A percentile compares a stretch with the other conserved stretches of the same genome.
phyloP scores from a whole-genome alignment of 306 rosid species.

The Pyrus betulifolia region DNA sequence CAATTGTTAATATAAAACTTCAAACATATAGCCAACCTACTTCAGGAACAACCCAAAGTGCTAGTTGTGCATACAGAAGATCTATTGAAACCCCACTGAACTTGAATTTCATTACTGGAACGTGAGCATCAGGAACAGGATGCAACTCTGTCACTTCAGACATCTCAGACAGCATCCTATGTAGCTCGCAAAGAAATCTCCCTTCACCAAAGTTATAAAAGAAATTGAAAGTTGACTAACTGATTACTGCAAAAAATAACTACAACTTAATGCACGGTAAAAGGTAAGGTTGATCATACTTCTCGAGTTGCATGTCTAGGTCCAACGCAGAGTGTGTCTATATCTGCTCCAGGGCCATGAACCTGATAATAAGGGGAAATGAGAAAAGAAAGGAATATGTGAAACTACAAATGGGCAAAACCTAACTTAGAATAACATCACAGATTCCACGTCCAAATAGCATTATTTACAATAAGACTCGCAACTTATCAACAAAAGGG shows the following conservation, averaged over 20 bases:
- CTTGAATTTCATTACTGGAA: conserved; percentile 78
- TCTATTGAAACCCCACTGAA: conserved; percentile 80
- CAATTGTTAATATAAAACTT: neutral
- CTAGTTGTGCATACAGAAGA: conserved; percentile 84
- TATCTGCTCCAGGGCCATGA: conserved; percentile 98
- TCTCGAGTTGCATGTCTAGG: conserved; percentile 95
- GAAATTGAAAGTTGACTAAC: conserved; percentile 11
- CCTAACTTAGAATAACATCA: neutral
- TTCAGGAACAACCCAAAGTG: conserved; percentile 91
- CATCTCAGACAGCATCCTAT: conserved; percentile 73
- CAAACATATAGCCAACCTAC: conserved; percentile 38
- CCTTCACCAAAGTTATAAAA: conserved; percentile 41
- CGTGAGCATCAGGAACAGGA: conserved; percentile 97
- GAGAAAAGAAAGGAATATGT: neutral
- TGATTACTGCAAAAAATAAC: neutral
- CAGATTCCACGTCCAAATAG: neutral
- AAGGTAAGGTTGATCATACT: conserved; percentile 33
- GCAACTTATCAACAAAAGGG: neutral
- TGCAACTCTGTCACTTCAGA: conserved; percentile 85
- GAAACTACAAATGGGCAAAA: neutral
- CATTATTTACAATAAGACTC: neutral
- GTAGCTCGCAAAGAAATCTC: conserved; percentile 86
- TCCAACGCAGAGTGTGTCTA: conserved; percentile 94
- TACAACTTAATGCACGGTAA: neutral
- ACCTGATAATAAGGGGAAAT: conserved; percentile 45